Evolutionary conservation across 139 green algal species (phyloP), one percentile per base, ranked within the genome.

Genomic region (Cymbomonas tetramitiformis): DNA sequence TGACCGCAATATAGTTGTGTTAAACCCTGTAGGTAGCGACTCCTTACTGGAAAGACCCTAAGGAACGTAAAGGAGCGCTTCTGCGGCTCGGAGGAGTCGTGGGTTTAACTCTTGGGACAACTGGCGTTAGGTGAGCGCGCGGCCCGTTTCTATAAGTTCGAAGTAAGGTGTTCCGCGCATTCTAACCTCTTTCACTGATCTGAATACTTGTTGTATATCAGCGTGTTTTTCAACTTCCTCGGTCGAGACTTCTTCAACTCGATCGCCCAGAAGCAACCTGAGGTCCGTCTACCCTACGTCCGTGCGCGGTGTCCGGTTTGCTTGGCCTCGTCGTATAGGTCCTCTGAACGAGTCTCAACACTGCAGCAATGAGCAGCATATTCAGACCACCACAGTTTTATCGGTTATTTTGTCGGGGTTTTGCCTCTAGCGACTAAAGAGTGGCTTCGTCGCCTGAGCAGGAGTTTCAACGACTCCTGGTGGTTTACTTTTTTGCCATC

Each of bases 171-270:
- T 44, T 15, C 36, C 15, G 36, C 36, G 15, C 36, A 19, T 44
- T 15, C 15, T 44, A 44, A 15, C 15, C 15, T 44, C 36, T 15
- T 15, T 15, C 36, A 44, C 36, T 44, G 36, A 44, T 19, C 15
- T 15, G 15, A 15, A 15, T 15, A 15, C 36, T 15, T 15, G 15
- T 15, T 44, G n/a, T 50, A n/a, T n/a, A 57, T 78, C 38, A 68
- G 44, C 65, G 90, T 98, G 23, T 21, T 79, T 4, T 98, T 98
- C 81, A 95, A 84, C 71, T 98, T 93, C 63, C 73, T 98, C 25
- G 87, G 86, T n/a, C 77, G 90, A 21, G 90, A 98, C 79, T 98
- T 97, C 32, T 98, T 94, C 82, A 98, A 96, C 30, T 86, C 91
- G 1, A 56, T 98, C 31, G 72, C 63, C 8, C 79, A 90, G 30